Conservation (phyloP, 352 stramenopile genomes). For the Aphanomyces stellatus region DNA sequence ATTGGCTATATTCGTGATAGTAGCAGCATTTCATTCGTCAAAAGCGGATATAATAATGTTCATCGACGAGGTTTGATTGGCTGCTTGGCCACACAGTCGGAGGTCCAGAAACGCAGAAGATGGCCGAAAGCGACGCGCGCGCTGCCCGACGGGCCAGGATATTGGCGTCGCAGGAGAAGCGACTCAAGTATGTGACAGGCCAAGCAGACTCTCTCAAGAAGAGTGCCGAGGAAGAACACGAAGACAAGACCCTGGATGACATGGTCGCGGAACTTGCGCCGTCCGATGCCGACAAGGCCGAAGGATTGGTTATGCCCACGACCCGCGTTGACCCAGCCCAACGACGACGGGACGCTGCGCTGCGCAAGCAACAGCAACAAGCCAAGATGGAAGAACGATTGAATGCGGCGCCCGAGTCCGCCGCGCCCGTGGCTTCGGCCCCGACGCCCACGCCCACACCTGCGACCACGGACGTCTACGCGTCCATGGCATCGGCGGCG, state of each 20-base stretch:
- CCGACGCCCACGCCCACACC: neutral
- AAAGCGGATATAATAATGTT: too few relatives aligned
- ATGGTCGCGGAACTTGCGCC: constrained; percentile 35
- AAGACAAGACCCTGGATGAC: constrained; percentile 28
- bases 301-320: constrained; percentile 29
- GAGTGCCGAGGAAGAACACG: constrained; percentile 21
- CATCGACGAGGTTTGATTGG: too few relatives aligned
- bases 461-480: neutral
- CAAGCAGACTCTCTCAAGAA: constrained; percentile 49
- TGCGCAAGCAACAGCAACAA: constrained; percentile 51
- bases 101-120: too few relatives aligned
- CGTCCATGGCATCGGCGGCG: neutral
- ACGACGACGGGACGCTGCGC: constrained; percentile 54
- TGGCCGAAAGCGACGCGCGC: constrained; percentile 52
- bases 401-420: neutral
- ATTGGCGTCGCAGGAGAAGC: constrained; percentile 46
- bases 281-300: constrained; percentile 21
- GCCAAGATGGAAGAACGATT: constrained; percentile 46
- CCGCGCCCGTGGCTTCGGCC: neutral
- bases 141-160: constrained; percentile 52
- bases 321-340: constrained; percentile 50
- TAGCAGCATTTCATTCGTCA: too few relatives aligned
- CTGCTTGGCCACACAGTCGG: too few relatives aligned
- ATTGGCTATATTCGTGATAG: too few relatives aligned
- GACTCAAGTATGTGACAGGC: constrained; percentile 57